phyloP scores from a whole-genome alignment of 371 early-diverging fungal genomes.

The Actinomortierella ambigua region DNA sequence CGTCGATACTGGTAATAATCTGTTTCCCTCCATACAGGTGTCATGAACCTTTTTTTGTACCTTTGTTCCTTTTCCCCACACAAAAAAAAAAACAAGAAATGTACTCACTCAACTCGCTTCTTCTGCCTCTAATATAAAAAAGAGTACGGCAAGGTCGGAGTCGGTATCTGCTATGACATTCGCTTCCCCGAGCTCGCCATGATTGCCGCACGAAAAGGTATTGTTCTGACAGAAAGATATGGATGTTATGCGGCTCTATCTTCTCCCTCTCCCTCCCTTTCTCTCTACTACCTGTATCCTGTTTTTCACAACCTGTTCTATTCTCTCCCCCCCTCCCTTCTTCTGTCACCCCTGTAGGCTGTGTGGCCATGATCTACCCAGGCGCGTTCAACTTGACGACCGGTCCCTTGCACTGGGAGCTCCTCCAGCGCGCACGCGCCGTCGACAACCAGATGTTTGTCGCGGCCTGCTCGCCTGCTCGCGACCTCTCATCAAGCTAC shows the following conservation, averaged over 20 bases:
- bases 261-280: neutral
- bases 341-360: slow-evolving; percentile 51
- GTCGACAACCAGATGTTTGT: slow-evolving; percentile 83
- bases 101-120: neutral
- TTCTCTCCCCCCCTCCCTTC: neutral
- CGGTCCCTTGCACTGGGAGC: slow-evolving; percentile 95
- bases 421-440: slow-evolving; percentile 85
- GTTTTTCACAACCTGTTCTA: neutral
- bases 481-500: slow-evolving; percentile 78
- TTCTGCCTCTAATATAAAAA: neutral
- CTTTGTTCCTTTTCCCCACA: slow-evolving; percentile 1
- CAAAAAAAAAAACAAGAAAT: slow-evolving; percentile 2
- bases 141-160: slow-evolving; percentile 86
- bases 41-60: neutral
- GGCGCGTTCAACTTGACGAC: slow-evolving; percentile 96
- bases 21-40: neutral
- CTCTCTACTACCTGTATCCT: neutral
- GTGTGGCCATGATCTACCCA: slow-evolving; percentile 95
- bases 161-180: slow-evolving; percentile 97
- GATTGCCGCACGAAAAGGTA: slow-evolving; percentile 85
- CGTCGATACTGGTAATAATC: slow-evolving; percentile 70
- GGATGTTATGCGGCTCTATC: neutral
- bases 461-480: slow-evolving; percentile 94
- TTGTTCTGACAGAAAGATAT: neutral
- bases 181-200: slow-evolving; percentile 94